Conservation (phyloP, 2,329 filamentous ascomycete genomes). For the Aspergillus neotritici region DNA sequence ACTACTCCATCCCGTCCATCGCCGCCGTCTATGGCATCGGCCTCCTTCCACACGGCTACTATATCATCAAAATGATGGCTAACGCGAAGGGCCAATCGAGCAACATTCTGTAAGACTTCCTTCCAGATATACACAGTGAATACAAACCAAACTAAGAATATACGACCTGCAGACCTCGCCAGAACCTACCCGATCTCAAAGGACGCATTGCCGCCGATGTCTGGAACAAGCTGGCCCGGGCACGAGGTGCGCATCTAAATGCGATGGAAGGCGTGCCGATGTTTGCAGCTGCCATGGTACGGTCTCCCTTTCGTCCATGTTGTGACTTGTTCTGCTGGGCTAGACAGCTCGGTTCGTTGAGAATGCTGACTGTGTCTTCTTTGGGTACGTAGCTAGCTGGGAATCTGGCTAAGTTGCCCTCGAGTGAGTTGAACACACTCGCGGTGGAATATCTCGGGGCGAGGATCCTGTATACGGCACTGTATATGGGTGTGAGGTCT, state of each 20-base stretch:
- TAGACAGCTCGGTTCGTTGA: no score
- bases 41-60: conserved; percentile 27
- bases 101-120: conserved; percentile 20
- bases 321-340: no score
- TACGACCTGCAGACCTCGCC: conserved; percentile 20
- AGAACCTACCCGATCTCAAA: conserved; percentile 27
- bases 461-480: conserved; percentile 28
- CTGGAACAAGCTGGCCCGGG: conserved; percentile 21
- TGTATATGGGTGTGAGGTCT: conserved; percentile 29
- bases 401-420: conserved; percentile 27
- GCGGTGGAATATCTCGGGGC: conserved; percentile 29
- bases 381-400: conserved; percentile 25
- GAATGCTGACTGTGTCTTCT: no score
- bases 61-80: conserved; percentile 27
- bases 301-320: background rate
- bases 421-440: conserved; percentile 27
- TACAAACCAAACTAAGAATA: background rate
- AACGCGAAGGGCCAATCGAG: conserved; percentile 24
- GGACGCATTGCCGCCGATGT: conserved; percentile 19
- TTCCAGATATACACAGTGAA: background rate
- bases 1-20: conserved; percentile 30
- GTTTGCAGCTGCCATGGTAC: conserved; percentile 31
- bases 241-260: conserved; percentile 31
- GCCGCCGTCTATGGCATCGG: conserved; percentile 27
- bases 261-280: conserved; percentile 31